Conservation (phyloP, 768 basidiomycete species). For the Podaxis sp. region DNA sequence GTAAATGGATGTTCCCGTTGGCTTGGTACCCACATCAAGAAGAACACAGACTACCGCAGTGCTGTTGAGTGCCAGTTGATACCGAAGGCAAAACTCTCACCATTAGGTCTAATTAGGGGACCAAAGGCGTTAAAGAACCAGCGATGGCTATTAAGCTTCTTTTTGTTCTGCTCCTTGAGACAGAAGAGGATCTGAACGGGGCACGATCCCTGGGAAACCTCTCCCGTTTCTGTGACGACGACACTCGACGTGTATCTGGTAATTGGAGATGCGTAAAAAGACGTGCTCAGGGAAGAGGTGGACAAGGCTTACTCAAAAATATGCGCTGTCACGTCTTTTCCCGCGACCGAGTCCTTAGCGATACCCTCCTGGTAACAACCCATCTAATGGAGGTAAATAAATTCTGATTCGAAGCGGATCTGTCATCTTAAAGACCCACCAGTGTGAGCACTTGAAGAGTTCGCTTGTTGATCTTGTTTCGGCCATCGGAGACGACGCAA, state of each 20-base stretch:
- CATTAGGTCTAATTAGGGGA: conserved; percentile 81
- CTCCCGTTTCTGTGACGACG: conserved; percentile 73
- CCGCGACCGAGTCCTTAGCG: conserved; percentile 81
- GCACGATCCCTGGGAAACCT: conserved; percentile 70
- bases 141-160: conserved; percentile 92
- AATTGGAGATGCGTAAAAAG: background rate
- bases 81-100: conserved; percentile 28
- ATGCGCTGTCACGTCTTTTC: conserved; percentile 90
- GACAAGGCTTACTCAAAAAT: conserved; percentile 71
- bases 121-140: conserved; percentile 99
- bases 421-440: conserved; percentile 33
- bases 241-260: conserved; percentile 73
- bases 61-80: conserved; percentile 1
- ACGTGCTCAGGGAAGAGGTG: background rate
- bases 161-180: conserved; percentile 94
- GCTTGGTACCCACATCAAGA: conserved; percentile 94
- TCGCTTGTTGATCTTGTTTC: conserved; percentile 83
- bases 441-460: conserved; percentile 86
- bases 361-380: conserved; percentile 87
- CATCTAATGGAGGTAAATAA: conserved; percentile 44
- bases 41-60: conserved; percentile 68
- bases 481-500: conserved; percentile 82
- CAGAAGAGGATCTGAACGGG: conserved; percentile 89
- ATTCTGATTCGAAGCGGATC: background rate
- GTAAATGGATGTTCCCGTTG: conserved; percentile 91